phyloP scores from a whole-genome alignment of 2,329 filamentous ascomycete species.

The Clarireedia monteithiana region DNA sequence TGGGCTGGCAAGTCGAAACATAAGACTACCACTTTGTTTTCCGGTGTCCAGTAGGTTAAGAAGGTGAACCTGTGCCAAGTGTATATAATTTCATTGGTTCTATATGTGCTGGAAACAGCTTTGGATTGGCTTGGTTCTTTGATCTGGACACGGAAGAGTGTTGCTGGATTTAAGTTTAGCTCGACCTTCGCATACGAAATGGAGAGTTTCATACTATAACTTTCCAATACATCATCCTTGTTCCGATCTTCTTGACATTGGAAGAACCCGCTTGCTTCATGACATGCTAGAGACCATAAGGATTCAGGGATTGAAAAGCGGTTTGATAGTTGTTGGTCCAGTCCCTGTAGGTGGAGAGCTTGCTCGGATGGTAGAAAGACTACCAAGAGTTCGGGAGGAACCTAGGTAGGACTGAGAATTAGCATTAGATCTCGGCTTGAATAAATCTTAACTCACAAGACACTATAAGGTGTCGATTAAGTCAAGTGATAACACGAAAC shows the following conservation, averaged over 20 bases:
- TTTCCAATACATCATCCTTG: not conserved
- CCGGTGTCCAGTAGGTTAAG: not conserved
- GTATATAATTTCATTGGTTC: not conserved
- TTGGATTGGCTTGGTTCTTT: not conserved
- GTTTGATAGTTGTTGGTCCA: not conserved
- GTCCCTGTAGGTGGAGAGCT: not conserved
- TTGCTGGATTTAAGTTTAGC: not conserved
- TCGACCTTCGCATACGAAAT: not conserved
- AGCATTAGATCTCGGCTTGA: no score
- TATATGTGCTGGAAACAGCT: not conserved
- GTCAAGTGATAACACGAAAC: no score
- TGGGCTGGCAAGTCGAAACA: not conserved
- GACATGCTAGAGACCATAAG: not conserved
- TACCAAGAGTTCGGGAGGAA: no score
- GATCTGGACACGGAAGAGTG: not conserved
- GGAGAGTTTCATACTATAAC: not conserved
- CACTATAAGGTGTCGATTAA: no score
- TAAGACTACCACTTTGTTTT: not conserved
- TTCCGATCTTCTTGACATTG: not conserved
- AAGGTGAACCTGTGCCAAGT: constrained; percentile 2
- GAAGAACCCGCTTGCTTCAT: constrained; percentile 3
- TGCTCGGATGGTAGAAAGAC: not conserved
- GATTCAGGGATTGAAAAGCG: not conserved
- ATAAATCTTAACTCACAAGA: no score
- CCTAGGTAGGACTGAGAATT: no score